A percentile compares a stretch with the other conserved stretches of the same genome.
Evolutionary conservation across 768 basidiomycete genomes (phyloP).

Genomic region (Tricholoma matsutake): DNA sequence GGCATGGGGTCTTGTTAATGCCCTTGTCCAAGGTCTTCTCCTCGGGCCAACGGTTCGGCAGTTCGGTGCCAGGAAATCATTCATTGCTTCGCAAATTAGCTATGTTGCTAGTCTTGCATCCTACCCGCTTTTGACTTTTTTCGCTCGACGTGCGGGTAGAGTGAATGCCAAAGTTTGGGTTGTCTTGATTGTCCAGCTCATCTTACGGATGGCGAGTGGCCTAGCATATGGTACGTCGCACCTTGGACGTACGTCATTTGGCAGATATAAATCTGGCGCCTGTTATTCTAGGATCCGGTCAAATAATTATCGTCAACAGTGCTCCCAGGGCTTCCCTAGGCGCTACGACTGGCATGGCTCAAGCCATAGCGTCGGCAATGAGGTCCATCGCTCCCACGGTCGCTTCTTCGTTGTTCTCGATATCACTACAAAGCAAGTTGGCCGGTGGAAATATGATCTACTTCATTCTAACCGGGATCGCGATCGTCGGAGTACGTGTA

Average conservation of each 20-base stretch:
- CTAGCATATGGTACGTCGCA: conserved; percentile 15
- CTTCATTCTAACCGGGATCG: conserved; percentile 19
- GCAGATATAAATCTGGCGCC: background rate
- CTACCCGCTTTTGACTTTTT: conserved; percentile 33
- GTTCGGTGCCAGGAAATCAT: conserved; percentile 46
- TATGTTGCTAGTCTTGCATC: conserved; percentile 17
- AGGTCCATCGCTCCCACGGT: conserved; percentile 40
- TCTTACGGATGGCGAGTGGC: conserved; percentile 24
- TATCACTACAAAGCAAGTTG: conserved; percentile 34
- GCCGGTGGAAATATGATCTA: conserved; percentile 38
- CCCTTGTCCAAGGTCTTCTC: conserved; percentile 42
- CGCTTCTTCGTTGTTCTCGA: conserved; percentile 41
- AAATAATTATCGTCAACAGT: conserved; percentile 35
- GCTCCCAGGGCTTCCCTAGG: conserved; percentile 36
- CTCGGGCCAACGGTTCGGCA: conserved; percentile 43
- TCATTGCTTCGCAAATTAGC: conserved; percentile 22
- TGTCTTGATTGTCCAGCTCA: conserved; percentile 32
- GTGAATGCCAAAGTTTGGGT: conserved; percentile 30
- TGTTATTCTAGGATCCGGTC: conserved; percentile 42
- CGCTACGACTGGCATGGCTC: conserved; percentile 53
- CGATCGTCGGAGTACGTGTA: conserved; percentile 12
- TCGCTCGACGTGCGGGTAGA: conserved; percentile 31
- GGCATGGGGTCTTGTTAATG: conserved; percentile 49
- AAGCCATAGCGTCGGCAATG: conserved; percentile 46
- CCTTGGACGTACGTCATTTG: conserved; percentile 10